Evolutionary conservation across 164 flowering plant genomes (phyloP).

Genomic region (Vitis rupestris): DNA sequence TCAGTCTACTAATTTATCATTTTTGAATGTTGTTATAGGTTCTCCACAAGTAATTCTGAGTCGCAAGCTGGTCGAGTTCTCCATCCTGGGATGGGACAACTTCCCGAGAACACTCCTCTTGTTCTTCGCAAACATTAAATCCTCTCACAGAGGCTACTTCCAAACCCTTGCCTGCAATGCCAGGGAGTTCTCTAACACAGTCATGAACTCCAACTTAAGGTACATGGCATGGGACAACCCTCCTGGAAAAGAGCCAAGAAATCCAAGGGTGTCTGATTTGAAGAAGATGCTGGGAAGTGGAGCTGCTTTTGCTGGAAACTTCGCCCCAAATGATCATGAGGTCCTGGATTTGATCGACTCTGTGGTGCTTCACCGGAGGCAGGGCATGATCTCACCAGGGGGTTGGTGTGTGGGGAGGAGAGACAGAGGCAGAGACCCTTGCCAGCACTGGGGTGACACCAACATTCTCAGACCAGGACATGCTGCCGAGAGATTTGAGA

Average conservation of each 20-base stretch:
- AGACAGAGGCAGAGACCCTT: constrained; percentile 20
- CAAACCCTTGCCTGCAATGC: constrained; percentile 57
- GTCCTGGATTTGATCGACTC: constrained; percentile 34
- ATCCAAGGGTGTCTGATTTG: constrained; percentile 2
- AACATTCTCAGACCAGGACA: constrained; percentile 26
- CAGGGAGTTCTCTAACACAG: constrained; percentile 41
- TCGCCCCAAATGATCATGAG: constrained; percentile 21
- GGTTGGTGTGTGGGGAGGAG: constrained; percentile 37
- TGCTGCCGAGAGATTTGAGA: constrained; percentile 30
- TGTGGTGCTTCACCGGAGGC: constrained; percentile 21
- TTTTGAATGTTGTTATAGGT: constrained; percentile 20
- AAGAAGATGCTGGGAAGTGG: constrained; percentile 17
- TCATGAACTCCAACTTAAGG: constrained; percentile 33
- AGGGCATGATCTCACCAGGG: constrained; percentile 32
- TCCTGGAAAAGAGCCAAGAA: not conserved
- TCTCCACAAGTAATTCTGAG: constrained; percentile 47
- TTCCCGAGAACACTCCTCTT: constrained; percentile 50
- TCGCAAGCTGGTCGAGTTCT: constrained; percentile 44
- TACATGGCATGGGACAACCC: constrained; percentile 17
- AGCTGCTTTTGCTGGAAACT: constrained; percentile 40
- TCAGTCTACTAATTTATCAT: not conserved
- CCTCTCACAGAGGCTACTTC: constrained; percentile 48
- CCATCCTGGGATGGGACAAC: constrained; percentile 54
- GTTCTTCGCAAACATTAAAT: constrained; percentile 42
- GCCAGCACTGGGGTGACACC: constrained; percentile 28